phyloP scores from a whole-genome alignment of 129 eudicot species.

The Daucus carota region DNA sequence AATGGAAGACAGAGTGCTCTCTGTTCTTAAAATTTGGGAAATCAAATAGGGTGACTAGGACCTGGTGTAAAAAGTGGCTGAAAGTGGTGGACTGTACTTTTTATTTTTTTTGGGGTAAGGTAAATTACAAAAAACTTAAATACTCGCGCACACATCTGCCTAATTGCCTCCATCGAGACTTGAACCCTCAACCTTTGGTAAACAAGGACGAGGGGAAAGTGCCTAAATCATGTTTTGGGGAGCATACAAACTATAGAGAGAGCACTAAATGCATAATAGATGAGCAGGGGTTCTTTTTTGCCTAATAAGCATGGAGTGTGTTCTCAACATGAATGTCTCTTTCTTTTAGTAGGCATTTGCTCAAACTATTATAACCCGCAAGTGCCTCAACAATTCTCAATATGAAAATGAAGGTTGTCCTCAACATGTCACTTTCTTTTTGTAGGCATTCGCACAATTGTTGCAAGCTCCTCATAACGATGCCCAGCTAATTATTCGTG shows the following conservation, averaged over 20 bases:
- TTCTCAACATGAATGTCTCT: background rate
- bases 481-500: constrained; percentile 69
- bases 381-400: constrained; percentile 88
- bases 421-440: constrained; percentile 6
- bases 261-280: background rate
- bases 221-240: background rate
- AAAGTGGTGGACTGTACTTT: too few species aligned
- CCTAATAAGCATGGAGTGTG: background rate
- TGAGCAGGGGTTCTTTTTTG: background rate
- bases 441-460: constrained; percentile 69
- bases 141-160: background rate
- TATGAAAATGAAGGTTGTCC: background rate
- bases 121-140: background rate
- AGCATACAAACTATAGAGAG: background rate
- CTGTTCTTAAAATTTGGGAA: background rate
- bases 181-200: background rate
- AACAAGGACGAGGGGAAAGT: too few species aligned
- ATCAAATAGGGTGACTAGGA: background rate
- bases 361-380: constrained; percentile 34
- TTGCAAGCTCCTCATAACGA: constrained; percentile 91
- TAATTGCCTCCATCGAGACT: background rate
- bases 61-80: too few species aligned
- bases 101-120: background rate
- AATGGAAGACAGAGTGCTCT: background rate
- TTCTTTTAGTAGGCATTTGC: constrained; percentile 54